Evolutionary conservation across 2,329 filamentous ascomycete species (phyloP), one percentile per base, ranked within the genome.

Genomic region (Beauveria sp.): DNA sequence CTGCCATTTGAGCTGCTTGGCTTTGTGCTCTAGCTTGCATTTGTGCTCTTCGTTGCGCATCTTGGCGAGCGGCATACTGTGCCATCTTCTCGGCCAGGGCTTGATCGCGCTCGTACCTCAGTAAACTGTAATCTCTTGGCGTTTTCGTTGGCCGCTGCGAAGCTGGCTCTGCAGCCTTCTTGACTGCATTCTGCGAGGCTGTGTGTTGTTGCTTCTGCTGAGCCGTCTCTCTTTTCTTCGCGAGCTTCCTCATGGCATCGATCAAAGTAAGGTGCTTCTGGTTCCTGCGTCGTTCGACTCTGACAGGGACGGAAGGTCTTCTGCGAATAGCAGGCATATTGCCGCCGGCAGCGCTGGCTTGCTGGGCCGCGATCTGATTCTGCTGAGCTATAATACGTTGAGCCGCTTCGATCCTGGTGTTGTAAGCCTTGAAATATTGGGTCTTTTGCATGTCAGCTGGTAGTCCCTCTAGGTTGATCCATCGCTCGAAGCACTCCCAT

Each of bases 401-500:
- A 1, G 84, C 85, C 9, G 78, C 74, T 60, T 87, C 83, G 30
- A 88, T 85, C 30, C 85, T 76, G 10, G 75, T 76, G 65, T 84
- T 85, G 69, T 87, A 88, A 1, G 83, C 76, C 69, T 92, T 91
- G 80, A 97, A 99, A 72, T 97, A 99, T 50, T 92, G 89, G 0
- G 91, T 96, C 76, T 96, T 96, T 20, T 89, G 87, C 88, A 97
- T 96, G 66, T 99, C 94, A 12, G 88, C 85, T 5, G 94, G 93
- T 43, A 97, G 79, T 1, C 92, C 92, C 75, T 97, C 94, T 14
- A 97, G 78, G 66, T 90, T 87, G 59, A 97, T 89, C 93, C 93
- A 99, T 48, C 94, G 85, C 74, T 99, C 94, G 68, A 99, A 99
- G 71, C 94, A 99, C 76, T 99, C 94, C 94, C 94, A 99, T 0